Evolutionary conservation across 495 filamentous ascomycete genomes (phyloP).

Genomic region (Xylaria flabelliformis): DNA sequence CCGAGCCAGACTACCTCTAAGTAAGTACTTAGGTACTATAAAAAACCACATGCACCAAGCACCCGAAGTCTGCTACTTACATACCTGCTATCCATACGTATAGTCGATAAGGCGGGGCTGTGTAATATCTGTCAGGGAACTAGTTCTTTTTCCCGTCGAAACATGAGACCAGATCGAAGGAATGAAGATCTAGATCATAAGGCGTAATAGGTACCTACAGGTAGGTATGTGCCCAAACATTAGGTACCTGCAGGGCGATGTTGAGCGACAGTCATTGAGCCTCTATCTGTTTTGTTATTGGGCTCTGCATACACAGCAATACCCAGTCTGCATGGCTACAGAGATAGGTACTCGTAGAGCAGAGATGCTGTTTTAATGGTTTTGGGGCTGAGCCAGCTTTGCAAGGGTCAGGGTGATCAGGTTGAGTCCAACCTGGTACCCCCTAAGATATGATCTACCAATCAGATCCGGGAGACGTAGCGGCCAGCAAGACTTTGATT

Average conservation of each 20-base stretch:
- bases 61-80: not conserved
- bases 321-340: not conserved
- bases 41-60: not conserved
- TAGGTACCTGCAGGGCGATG: not conserved
- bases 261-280: not conserved
- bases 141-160: not conserved
- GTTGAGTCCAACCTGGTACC: not conserved
- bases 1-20: not conserved
- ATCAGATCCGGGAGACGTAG: not conserved
- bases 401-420: not conserved
- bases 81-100: no score
- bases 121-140: not conserved
- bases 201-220: not conserved
- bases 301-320: not conserved
- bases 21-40: no score
- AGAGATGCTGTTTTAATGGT: not conserved
- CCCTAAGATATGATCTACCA: not conserved
- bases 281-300: not conserved
- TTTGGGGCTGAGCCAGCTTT: conserved; percentile 16
- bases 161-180: not conserved
- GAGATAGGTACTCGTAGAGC: not conserved
- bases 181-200: not conserved
- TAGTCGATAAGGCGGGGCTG: not conserved
- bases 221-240: not conserved
- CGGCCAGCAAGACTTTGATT: not conserved